Base-by-base conservation (phyloP, 1,284 basidiomycete species). In the Paramarasmius palmivorus region DNA sequence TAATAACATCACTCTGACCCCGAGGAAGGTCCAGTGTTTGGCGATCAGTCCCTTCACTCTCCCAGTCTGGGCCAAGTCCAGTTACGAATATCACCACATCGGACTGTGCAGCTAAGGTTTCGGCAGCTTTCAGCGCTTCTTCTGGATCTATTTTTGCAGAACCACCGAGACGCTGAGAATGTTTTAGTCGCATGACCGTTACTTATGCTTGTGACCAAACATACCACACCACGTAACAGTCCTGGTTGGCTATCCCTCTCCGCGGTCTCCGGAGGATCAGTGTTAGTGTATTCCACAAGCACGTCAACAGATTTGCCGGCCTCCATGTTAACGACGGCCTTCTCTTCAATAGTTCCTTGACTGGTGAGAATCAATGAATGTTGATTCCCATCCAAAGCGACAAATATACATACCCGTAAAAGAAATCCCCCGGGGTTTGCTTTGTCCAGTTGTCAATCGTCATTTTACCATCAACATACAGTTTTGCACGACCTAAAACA, bases 401-500 rank as follows among this genome's bases (percentile, higher is more conserved):
- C 20, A n/a, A 44, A 54, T 6, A 6, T 6, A 64, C 78, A 50
- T 57, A 81, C 75, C 84, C 84, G 59, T 86, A 87, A 69, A 84
- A 86, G 68, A 86, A 86, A 50, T 83, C 81, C 0, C 84, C 84
- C 0, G 83, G 82, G 4, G 79, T 81, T 65, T 86, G 83, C 56
- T 78, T 78, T 14, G 82, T 83, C 79, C 83, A 86, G 61, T 89
- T 88, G 65, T 90, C 86, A 50, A 90, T 81, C 2, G 78, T 70
- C 53, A 87, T 64, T 61, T 82, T 65, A 12, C 75, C 82, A 57
- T 90, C 68, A n/a, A 90, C 68, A 68, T 74, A 90, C 3, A 90
- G 70, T 65, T 84, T 83, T 4, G 82, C 81, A 26, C 80, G 74
- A 7, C 77, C 77, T 74, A 39, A 40, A 19, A 42, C n/a, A n/a